Evolutionary conservation across 192 early-diverging fungal genomes (phyloP), one percentile per base, ranked within the genome.

Genomic region (Mortierella claussenii): DNA sequence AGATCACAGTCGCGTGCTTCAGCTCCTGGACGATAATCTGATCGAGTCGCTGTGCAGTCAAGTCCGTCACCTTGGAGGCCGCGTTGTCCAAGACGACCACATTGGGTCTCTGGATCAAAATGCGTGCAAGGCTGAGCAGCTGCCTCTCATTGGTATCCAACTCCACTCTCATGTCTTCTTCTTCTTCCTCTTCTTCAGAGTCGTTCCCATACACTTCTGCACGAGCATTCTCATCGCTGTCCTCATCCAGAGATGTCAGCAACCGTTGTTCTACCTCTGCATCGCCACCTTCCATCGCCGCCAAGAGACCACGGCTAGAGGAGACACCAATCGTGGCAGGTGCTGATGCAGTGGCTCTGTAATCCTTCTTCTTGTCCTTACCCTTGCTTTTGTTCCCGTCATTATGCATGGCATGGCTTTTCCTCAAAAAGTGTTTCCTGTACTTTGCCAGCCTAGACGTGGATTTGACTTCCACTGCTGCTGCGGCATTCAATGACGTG

Each of bases 71-170:
- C 64, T 83, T 88, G 42, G 88, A 85, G 0, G 85, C 83, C 18
- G 81, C 92, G 55, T 96, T 94, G 79, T 96, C 95, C 36, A 96
- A 80, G 23, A 96, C 85, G 5, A 96, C 65, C 15, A 96, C 86
- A 24, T 85, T 86, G 18, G 91, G 89, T 24, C 86, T 84, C 26
- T 89, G 82, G 26, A 95, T 80, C 46, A 94, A 53, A 8, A 89
- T 90, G 9, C 92, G 83, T 13, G 85, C 85, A 42, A 90, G 67
- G 51, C 86, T 88, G 47, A 90, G 55, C 18, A 89, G 74, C 66
- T 95, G 94, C 11, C 89, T 79, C 69, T 95, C 91, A 45, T 76
- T 76, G n/a, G 64, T 67, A 47, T 76, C 73, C 33, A 76, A 47
- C 24, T 76, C 73, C 23, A 67, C 52, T 0, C 73, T 61, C 3